Conservation (phyloP, 2,329 filamentous ascomycete genomes). For the Phialophora macrospora region DNA sequence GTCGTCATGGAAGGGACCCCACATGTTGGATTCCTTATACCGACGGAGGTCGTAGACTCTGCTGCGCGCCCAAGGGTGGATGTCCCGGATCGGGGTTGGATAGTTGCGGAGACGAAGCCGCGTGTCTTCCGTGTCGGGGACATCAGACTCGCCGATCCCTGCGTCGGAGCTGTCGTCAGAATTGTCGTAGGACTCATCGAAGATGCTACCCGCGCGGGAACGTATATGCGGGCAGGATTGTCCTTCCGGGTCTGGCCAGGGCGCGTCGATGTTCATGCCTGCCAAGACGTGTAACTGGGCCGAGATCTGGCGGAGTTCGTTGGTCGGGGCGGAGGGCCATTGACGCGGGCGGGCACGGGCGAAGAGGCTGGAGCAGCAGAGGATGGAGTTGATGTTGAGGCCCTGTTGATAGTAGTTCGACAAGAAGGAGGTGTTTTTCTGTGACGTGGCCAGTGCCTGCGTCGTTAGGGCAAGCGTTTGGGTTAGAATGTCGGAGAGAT, state of each 20-base stretch:
- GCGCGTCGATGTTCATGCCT: conserved; percentile 61
- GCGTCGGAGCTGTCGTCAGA: conserved; percentile 4
- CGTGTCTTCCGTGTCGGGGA: conserved; percentile 1
- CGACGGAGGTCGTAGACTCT: conserved; percentile 75
- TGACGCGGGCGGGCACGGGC: conserved; percentile 57
- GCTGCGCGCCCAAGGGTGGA: conserved; percentile 67
- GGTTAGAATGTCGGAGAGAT: conserved; percentile 38
- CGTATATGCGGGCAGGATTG: conserved; percentile 11
- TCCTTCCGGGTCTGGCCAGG: conserved; percentile 25
- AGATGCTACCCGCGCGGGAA: neutral
- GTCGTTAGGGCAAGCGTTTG: conserved; percentile 48
- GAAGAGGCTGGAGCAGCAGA: conserved; percentile 69
- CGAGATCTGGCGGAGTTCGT: conserved; percentile 63
- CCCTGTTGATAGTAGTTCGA: conserved; percentile 47
- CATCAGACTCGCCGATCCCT: neutral
- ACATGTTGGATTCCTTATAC: conserved; percentile 65
- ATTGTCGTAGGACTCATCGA: conserved; percentile 4
- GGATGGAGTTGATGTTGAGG: conserved; percentile 62
- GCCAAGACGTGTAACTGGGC: conserved; percentile 73
- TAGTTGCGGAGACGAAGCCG: conserved; percentile 1
- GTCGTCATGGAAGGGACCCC: conserved; percentile 75
- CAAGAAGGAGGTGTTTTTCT: conserved; percentile 53
- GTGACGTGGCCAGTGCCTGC: conserved; percentile 49
- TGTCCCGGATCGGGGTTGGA: conserved; percentile 33
- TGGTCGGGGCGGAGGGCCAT: conserved; percentile 48